Base-by-base conservation (phyloP, 768 basidiomycete species). In the Pisolithus sp. region DNA sequence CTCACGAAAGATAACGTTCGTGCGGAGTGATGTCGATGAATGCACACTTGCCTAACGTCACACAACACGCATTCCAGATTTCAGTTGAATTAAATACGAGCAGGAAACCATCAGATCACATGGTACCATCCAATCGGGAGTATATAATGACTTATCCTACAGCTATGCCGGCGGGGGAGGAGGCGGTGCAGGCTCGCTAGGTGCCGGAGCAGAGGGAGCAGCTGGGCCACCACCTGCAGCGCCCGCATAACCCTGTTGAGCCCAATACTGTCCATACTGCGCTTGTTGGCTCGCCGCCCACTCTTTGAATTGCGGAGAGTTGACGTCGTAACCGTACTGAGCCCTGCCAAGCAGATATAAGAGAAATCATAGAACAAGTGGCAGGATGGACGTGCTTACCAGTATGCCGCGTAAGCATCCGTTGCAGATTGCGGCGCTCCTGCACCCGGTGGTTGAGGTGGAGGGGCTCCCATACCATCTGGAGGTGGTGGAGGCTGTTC, bases 271-370 rank as follows among this genome's bases (percentile, higher is more conserved):
- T 13, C 75, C 76, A 58, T 90, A 89, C 59, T 86, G 82, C 57
- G 87, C 85, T 55, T 80, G 80, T 41, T 73, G 72, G 50, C 62
- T 65, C 9, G 84, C 81, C 37, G 80, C 80, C 89, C 89, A 90
- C 59, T 86, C 80, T 64, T 88, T 89, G 66, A 90, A 91, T 59
- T 89, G 79, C 2, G 77, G 61, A 3, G 89, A 86, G 62, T 90
- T 91, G 53, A 90, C 84, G 59, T 92, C 89, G 66, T 91, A 91
- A 10, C 89, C 89, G 60, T 88, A 89, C 5, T 85, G 83, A 54
- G 89, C 84, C 89, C 89, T 89, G 55, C 24, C 24, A 10, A 24
- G 17, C 13, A 8, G 48, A 39, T 39, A 31, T 41, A 37, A 26
- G 40, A 38, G 13, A 47, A 23, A 50, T 7, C 9, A 30, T 18